Evolutionary conservation across 352 stramenopile genomes (phyloP).

Genomic region (Phytophthora brassicae): DNA sequence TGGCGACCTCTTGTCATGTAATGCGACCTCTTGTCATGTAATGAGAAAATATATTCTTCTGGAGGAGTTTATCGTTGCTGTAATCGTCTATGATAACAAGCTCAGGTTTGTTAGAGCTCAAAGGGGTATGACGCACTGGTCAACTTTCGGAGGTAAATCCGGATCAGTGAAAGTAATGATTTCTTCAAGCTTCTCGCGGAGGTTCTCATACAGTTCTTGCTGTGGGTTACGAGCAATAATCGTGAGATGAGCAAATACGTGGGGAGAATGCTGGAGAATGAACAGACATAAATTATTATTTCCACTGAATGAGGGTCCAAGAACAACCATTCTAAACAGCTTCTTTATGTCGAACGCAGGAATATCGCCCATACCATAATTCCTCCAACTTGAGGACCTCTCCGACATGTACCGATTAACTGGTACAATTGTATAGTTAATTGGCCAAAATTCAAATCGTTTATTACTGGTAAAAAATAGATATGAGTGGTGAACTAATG

Average conservation of each 20-base stretch:
- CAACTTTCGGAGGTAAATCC: constrained; percentile 6
- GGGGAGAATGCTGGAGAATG: background rate
- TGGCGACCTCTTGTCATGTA: background rate
- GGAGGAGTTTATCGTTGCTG: constrained; percentile 15
- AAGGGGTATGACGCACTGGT: constrained; percentile 8
- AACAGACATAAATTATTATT: constrained; percentile 4
- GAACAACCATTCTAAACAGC: constrained; percentile 23
- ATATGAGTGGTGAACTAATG: no score
- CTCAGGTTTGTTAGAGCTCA: constrained; percentile 18
- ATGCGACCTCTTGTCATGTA: background rate
- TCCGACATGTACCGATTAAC: no score
- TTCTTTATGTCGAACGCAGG: constrained; percentile 16
- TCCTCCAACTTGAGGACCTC: no score
- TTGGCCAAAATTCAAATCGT: no score
- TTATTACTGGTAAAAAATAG: no score
- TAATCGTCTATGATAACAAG: constrained; percentile 28
- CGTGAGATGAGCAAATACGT: constrained; percentile 9
- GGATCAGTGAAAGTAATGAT: constrained; percentile 15
- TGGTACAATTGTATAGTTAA: no score
- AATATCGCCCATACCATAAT: constrained; percentile 13
- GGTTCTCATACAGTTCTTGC: constrained; percentile 23
- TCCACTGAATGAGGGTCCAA: constrained; percentile 14
- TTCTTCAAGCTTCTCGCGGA: constrained; percentile 23
- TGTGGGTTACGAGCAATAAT: constrained; percentile 24
- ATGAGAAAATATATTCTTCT: constrained; percentile 9